phyloP scores from a whole-genome alignment of 2,329 filamentous ascomycete genomes.

The Diaporthe amygdali region DNA sequence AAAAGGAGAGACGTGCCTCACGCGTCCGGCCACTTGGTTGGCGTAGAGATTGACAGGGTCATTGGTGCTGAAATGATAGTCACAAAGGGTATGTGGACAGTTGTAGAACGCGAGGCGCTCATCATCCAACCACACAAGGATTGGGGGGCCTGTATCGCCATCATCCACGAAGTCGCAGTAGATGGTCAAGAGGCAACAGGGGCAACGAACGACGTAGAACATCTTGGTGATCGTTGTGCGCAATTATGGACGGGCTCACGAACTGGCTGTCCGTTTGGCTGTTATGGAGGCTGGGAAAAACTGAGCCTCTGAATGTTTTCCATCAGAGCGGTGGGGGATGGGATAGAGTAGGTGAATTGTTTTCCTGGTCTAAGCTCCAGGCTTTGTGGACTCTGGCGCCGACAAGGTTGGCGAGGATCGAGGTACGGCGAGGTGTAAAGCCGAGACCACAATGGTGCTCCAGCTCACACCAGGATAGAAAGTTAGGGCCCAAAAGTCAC shows the following conservation, averaged over 20 bases:
- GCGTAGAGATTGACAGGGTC: background rate
- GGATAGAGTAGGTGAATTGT: too few relatives aligned
- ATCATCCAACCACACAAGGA: background rate
- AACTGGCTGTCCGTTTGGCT: background rate
- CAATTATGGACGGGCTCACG: background rate
- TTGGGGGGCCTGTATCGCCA: accelerated
- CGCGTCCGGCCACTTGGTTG: too few relatives aligned
- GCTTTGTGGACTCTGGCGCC: too few relatives aligned
- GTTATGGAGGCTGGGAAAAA: background rate
- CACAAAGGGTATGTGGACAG: background rate
- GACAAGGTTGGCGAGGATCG: too few relatives aligned
- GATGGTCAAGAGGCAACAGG: background rate
- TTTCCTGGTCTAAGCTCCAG: too few relatives aligned
- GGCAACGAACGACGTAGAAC: background rate
- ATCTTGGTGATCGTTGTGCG: background rate
- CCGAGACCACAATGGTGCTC: too few relatives aligned
- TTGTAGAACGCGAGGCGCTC: background rate
- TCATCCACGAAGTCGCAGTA: background rate
- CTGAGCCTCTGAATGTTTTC: too few relatives aligned
- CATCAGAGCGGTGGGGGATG: too few relatives aligned
- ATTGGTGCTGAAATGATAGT: background rate
- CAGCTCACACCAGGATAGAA: too few relatives aligned
- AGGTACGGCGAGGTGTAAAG: too few relatives aligned
- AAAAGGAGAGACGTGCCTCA: accelerated
- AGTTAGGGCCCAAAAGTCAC: too few relatives aligned